Conservation (phyloP, 2,329 filamentous ascomycete genomes). For the Drechslerella stenobrocha region DNA sequence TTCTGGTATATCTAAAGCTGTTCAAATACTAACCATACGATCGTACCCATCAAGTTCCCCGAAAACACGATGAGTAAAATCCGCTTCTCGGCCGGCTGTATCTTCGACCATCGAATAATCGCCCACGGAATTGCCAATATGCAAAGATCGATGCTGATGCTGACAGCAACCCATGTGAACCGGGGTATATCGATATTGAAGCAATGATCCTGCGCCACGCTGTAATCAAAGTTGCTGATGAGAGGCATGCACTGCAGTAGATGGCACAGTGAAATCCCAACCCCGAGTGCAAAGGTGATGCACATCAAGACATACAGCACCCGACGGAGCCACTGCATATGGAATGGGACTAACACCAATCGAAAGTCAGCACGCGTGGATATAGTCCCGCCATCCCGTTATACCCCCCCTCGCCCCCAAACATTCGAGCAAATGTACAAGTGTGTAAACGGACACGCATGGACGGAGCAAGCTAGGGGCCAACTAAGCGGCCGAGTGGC, state of each 20-base stretch:
- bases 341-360: conserved; percentile 50
- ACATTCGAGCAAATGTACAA: no score
- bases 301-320: conserved; percentile 51
- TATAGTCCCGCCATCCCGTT: no score
- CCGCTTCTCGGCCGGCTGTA: conserved; percentile 51
- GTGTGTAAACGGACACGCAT: no score
- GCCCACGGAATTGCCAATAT: conserved; percentile 52
- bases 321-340: conserved; percentile 50
- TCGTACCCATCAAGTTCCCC: conserved; percentile 53
- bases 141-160: conserved; percentile 53
- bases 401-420: no score
- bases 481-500: no score
- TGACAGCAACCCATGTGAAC: conserved; percentile 53
- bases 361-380: not conserved
- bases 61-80: conserved; percentile 53
- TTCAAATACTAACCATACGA: conserved; percentile 50
- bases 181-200: conserved; percentile 53
- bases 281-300: conserved; percentile 51
- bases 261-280: conserved; percentile 50
- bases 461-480: no score
- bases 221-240: conserved; percentile 53
- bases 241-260: conserved; percentile 53
- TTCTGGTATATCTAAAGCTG: no score
- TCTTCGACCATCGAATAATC: conserved; percentile 50
- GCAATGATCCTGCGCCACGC: conserved; percentile 49